Conservation (phyloP, 139 green algal species). For the Pseudopediastrum boryanum region DNA sequence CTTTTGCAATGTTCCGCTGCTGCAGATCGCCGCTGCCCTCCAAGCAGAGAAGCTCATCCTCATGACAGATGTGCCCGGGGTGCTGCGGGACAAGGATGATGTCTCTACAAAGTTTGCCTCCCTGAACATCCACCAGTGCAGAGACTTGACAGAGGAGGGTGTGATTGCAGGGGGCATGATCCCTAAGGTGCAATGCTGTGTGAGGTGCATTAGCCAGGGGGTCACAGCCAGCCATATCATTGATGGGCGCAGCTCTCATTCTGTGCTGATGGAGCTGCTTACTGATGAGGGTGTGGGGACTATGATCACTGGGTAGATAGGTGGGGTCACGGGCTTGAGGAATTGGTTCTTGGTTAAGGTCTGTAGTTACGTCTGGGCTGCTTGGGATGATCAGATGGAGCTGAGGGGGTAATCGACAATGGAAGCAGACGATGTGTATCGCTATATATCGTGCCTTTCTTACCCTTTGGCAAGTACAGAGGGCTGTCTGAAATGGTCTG, state of each 20-base stretch:
- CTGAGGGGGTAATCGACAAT: not conserved
- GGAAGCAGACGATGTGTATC: not conserved
- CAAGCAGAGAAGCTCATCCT: slow-evolving; percentile 98
- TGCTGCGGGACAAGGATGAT: slow-evolving; percentile 93
- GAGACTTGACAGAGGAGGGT: slow-evolving; percentile 86
- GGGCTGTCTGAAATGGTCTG: too few relatives aligned
- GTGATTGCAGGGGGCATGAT: slow-evolving; percentile 98
- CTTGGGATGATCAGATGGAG: not conserved
- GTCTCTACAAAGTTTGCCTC: slow-evolving; percentile 71
- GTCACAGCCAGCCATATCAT: slow-evolving; percentile 98
- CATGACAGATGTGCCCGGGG: slow-evolving; percentile 97
- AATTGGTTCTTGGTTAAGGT: not conserved
- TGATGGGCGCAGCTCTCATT: slow-evolving; percentile 92
- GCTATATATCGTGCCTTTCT: not conserved
- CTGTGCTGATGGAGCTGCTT: slow-evolving; percentile 97
- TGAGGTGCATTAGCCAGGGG: slow-evolving; percentile 92
- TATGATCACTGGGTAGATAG: slow-evolving; percentile 92
- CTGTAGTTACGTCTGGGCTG: not conserved
- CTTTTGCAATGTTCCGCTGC: too few relatives aligned
- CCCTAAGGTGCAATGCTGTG: slow-evolving; percentile 98
- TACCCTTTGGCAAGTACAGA: too few relatives aligned
- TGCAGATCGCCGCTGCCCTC: slow-evolving; percentile 89
- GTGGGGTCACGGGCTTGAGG: not conserved
- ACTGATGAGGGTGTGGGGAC: slow-evolving; percentile 95
- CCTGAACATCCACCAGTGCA: slow-evolving; percentile 77